Evolutionary conservation across 2,329 filamentous ascomycete species (phyloP), one percentile per base, ranked within the genome.

Genomic region (Xylaria sp.): DNA sequence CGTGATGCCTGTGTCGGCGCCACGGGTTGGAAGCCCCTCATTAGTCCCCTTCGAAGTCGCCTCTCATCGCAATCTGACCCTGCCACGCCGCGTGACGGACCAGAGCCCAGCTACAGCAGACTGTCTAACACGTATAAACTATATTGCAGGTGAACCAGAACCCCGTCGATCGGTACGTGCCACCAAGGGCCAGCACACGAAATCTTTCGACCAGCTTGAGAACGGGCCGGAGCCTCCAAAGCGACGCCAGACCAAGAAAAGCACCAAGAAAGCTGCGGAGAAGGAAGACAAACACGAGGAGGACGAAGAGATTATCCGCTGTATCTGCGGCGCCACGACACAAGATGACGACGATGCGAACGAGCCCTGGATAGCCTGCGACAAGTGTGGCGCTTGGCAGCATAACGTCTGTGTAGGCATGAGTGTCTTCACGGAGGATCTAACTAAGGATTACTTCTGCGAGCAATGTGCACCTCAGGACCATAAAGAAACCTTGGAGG

Each of bases 321-420:
- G 95, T 80, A 92, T 98, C 59, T 99, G 95, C 78, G 95, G 96
- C 74, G 91, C 93, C 68, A 92, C 92, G 54, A 92, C 93, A 75
- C 92, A 94, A 73, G 92, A 94, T 69, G 93, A 95, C 74, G 93
- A 97, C 74, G 87, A 89, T 55, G 91, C 93, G 15, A 93, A 92
- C 73, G 91, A 96, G 75, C 91, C 94, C 62, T 98, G 97, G 94
- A 97, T 99, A 76, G 94, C 92, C 70, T 99, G 96, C 84, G 96
- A 99, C 81, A 89, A 88, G 56, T 99, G 96, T 81, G 90, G 89
- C 58, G 95, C 92, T 51, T 99, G 96, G 96, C 96, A 99, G 82
- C 96, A 99, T 82, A 98, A 98, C 77, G 91, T 97, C 72, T 99
- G 96, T 79, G 93, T 99, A 85, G 94, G 93, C 63, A 89, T 98